Evolutionary conservation across 345 rosid species (phyloP).

Genomic region (Raphanus sativus): DNA sequence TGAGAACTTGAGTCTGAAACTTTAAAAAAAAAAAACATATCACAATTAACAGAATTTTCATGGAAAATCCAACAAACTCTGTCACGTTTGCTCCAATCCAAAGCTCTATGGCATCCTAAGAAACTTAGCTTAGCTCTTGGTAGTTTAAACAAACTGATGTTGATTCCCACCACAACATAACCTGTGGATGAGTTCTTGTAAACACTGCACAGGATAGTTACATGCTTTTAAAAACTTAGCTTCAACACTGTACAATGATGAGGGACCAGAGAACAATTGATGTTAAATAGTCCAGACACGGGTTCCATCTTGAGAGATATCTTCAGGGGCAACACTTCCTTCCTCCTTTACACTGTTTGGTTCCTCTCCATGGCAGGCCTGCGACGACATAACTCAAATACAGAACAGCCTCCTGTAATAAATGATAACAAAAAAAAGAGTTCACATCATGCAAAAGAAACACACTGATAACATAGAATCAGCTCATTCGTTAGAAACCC

Average conservation of each 20-base stretch:
- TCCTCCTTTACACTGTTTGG: conserved; percentile 42
- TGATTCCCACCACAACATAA: conserved; percentile 21
- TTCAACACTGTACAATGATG: conserved; percentile 25
- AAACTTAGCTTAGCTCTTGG: conserved; percentile 31
- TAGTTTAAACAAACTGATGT: conserved; percentile 24
- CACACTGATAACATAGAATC: no score
- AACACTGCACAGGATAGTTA: conserved; percentile 24
- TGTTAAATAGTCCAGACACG: conserved; percentile 76
- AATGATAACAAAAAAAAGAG: no score
- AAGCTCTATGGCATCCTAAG: conserved; percentile 27
- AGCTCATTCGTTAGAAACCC: background rate
- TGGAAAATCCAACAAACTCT: conserved; percentile 36
- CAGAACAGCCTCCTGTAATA: conserved; percentile 1
- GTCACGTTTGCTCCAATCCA: conserved; percentile 24
- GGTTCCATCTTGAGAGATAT: conserved; percentile 87
- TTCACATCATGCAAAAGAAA: background rate
- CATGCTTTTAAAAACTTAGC: background rate
- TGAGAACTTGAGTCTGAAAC: background rate
- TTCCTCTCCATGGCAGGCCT: conserved; percentile 41
- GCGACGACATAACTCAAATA: conserved; percentile 41
- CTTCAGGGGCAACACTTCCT: conserved; percentile 48
- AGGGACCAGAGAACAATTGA: conserved; percentile 3
- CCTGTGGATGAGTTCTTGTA: conserved; percentile 31
- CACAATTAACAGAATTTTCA: conserved; percentile 14
- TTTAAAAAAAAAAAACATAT: conserved; percentile 22